A percentile compares a stretch with the other conserved stretches of the same genome.
phyloP scores from a whole-genome alignment of 2,329 filamentous ascomycete genomes.

The Nothophoma quercina region DNA sequence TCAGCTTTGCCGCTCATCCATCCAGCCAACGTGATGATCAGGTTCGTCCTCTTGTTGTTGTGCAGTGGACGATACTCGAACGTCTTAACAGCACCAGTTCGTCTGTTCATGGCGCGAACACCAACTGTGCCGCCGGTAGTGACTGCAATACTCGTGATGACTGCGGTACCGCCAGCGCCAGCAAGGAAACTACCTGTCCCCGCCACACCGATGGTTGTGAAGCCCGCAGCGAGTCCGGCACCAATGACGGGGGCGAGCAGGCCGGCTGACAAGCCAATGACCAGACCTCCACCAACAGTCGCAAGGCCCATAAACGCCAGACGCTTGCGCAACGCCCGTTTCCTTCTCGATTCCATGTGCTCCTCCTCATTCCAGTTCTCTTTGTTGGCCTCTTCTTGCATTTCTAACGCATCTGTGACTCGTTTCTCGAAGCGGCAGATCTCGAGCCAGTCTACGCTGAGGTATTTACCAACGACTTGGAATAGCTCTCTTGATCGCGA shows the following conservation, averaged over 20 bases:
- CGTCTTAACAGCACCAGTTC: constrained; percentile 91
- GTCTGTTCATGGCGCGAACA: constrained; percentile 80
- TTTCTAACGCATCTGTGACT: constrained; percentile 94
- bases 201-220: constrained; percentile 91
- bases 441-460: constrained; percentile 88
- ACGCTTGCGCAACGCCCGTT: constrained; percentile 79
- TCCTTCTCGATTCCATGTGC: constrained; percentile 86
- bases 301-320: constrained; percentile 97
- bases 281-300: constrained; percentile 91
- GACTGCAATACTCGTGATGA: constrained; percentile 90
- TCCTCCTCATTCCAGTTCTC: constrained; percentile 98
- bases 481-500: constrained; percentile 83
- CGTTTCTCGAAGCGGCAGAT: constrained; percentile 97
- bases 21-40: constrained; percentile 92
- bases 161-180: constrained; percentile 87
- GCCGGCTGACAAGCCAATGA: constrained; percentile 94
- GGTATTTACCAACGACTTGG: constrained; percentile 79
- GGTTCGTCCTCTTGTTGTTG: constrained; percentile 96
- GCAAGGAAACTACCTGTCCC: constrained; percentile 90
- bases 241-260: constrained; percentile 93
- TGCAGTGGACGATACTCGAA: constrained; percentile 97
- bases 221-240: constrained; percentile 89
- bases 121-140: constrained; percentile 88
- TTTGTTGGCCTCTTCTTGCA: constrained; percentile 93
- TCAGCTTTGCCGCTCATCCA: constrained; percentile 99